phyloP scores from a whole-genome alignment of 1,284 basidiomycete species.

The Ganoderma multipileum region DNA sequence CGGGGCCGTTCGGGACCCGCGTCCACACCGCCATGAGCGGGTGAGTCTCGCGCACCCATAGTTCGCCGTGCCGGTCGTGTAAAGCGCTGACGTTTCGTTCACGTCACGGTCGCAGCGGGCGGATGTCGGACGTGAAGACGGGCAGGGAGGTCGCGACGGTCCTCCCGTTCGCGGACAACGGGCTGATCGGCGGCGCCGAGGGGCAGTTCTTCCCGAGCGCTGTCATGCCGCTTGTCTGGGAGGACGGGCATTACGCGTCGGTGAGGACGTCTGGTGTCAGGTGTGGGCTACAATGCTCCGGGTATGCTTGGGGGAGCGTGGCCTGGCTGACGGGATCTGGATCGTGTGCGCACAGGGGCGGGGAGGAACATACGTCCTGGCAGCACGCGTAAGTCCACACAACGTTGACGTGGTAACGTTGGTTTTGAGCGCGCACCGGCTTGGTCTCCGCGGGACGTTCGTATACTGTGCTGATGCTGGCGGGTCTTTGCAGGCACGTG shows the following conservation, averaged over 20 bases:
- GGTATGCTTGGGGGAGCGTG: no score
- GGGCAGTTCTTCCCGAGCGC: conserved; percentile 1
- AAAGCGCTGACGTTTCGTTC: not conserved
- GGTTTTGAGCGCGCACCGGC: not conserved
- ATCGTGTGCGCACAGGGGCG: not conserved
- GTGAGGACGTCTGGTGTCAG: not conserved
- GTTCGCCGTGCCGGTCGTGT: no score
- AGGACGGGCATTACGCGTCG: conserved; percentile 3
- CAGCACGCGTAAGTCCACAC: not conserved
- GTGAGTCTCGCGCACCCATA: not conserved
- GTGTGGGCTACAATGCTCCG: not conserved
- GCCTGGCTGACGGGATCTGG: not conserved
- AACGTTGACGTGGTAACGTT: no score
- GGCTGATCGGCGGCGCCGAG: not conserved
- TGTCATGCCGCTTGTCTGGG: conserved; percentile 5
- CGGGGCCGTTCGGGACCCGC: conserved; percentile 8
- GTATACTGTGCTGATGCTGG: not conserved
- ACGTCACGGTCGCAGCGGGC: conserved; percentile 2
- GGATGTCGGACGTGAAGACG: not conserved
- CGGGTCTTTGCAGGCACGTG: not conserved
- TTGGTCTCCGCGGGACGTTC: not conserved
- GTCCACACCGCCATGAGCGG: not conserved
- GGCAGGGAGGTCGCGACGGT: conserved; percentile 3
- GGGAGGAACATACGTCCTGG: not conserved
- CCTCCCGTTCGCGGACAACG: not conserved